Percentiles rank a stretch among this genome's conserved stretches.
Conservation (phyloP, 164 flowering plant genomes). For the Nymphaea thermarum region DNA sequence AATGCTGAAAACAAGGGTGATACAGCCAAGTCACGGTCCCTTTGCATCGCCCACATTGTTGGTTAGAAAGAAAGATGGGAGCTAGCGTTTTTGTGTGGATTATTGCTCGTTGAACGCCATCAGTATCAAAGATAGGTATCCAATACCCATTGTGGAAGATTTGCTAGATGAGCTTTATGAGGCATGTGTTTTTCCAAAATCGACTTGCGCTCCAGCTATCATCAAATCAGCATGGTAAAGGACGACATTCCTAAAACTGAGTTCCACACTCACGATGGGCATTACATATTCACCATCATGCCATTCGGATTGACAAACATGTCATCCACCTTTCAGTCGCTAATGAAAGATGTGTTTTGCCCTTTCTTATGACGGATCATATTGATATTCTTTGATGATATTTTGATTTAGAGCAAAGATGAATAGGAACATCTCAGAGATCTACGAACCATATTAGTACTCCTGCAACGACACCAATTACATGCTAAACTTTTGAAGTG, state of each 20-base stretch:
- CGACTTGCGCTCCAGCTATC: background rate
- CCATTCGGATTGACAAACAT: background rate
- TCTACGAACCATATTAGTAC: background rate
- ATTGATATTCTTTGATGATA: background rate
- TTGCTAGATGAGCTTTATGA: background rate
- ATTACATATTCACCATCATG: conserved; percentile 1
- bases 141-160: background rate
- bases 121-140: background rate
- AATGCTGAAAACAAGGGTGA: background rate
- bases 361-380: background rate
- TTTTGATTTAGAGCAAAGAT: background rate
- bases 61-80: background rate
- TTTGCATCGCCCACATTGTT: background rate
- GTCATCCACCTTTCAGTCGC: background rate
- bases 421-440: background rate
- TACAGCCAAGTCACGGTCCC: background rate
- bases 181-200: background rate
- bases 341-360: background rate
- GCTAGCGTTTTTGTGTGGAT: conserved; percentile 1
- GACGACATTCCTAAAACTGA: background rate
- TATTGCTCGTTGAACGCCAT: background rate
- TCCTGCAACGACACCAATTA: background rate
- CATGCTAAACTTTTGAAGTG: background rate
- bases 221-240: background rate
- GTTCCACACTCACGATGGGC: background rate